Evolutionary conservation across 2,329 filamentous ascomycete genomes (phyloP), one percentile per base, ranked within the genome.

Genomic region (Fusarium guadeloupense): DNA sequence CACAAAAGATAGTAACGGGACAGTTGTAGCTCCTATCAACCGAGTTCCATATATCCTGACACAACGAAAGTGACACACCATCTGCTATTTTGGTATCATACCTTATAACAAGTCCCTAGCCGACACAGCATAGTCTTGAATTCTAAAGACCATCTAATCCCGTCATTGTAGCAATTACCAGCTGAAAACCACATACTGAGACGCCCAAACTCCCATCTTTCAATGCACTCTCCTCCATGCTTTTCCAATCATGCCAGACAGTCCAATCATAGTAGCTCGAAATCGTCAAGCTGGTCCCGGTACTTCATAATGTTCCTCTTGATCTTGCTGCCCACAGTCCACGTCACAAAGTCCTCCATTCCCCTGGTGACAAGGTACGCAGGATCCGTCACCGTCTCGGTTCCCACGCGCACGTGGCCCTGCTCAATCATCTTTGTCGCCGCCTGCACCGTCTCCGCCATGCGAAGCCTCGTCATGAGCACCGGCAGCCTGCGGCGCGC

Each of bases 291-390:
- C 81, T 96, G 92, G 77, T 97, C 93, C 69, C 92, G 87, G 75
- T 97, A 98, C 78, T 91, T 92, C 86, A 97, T 89, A 64, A 97
- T 96, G 74, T 93, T 95, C 73, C 90, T 86, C 89, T 96, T 97
- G 76, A 98, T 93, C 90, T 97, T 97, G 77, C 92, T 96, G 57
- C 92, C 92, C 70, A 96, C 91, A 9, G 94, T 89, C 94, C 94
- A 98, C 1, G 94, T 97, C 16, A 98, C 90, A 74, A 96, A 97
- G 78, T 98, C 94, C 78, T 98, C 94, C 84, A 96, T 92, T 59
- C 87, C 91, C 64, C 93, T 83, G 31, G 92, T 95, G 8, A 98
- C 92, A 47, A 97, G 77, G 71, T 93, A 97, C 1, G 93, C 93
- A 23, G 93, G 88, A 74, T 98, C 94, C 3, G 91, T 96, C 21